A percentile compares a stretch with the other conserved stretches of the same genome.
These are phyloP conservation scores for Fusarium sp. DNA, from an alignment of 2,329 filamentous ascomycete genomes.

Conservation along the genomic window DNA sequence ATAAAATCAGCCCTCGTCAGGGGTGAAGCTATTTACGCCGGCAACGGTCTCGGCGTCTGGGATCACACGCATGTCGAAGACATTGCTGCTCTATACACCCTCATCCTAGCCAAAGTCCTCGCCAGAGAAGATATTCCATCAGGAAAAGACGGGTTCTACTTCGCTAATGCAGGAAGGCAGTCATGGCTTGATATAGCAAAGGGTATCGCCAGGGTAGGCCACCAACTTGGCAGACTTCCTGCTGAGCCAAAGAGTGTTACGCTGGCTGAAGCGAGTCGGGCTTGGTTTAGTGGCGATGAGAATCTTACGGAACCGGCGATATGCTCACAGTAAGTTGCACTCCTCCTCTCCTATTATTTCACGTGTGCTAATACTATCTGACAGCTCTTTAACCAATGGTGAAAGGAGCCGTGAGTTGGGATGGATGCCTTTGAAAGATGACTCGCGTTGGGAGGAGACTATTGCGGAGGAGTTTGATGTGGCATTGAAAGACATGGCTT, in stretches of 20 bases:
- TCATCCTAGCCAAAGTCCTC: neutral
- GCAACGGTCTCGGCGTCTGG: neutral
- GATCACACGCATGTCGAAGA: conserved; percentile 19
- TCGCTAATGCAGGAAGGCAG: conserved; percentile 1
- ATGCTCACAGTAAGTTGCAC: neutral
- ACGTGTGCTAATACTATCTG: rapidly evolving
- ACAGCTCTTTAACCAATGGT: conserved; percentile 1
- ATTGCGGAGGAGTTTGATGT: conserved; percentile 1
- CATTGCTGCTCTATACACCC: conserved; percentile 1
- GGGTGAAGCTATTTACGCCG: neutral
- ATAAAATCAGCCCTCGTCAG: neutral
- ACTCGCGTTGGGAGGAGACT: conserved; percentile 8
- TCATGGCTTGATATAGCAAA: conserved; percentile 8
- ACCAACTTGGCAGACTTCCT: neutral
- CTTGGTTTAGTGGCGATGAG: conserved; percentile 8
- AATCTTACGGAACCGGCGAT: conserved; percentile 12
- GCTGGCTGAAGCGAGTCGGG: neutral
- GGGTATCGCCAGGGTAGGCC: conserved; percentile 8
- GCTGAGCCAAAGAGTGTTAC: conserved; percentile 8
- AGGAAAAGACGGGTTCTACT: conserved; percentile 7
- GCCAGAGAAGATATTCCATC: neutral
- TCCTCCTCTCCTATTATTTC: rapidly evolving
- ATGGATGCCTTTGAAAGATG: conserved; percentile 11
- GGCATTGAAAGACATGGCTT: neutral
- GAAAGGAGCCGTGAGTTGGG: conserved; percentile 9